Evolutionary conservation across 2,329 filamentous ascomycete species (phyloP).

Genomic region (Botryotinia globosa): DNA sequence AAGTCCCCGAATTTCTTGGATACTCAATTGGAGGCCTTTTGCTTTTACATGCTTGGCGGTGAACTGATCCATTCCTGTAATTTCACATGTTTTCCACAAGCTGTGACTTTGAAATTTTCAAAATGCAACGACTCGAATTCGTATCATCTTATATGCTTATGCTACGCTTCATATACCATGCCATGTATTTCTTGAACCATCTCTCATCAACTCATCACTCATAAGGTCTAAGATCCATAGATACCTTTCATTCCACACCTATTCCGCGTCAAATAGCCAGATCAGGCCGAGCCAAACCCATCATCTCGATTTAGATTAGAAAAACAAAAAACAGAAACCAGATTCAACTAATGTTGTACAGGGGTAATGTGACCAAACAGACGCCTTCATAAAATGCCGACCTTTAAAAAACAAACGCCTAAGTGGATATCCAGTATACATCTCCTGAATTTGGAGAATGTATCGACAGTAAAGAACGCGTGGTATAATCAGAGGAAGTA

Average conservation of each 20-base stretch:
- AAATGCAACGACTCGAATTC: background rate
- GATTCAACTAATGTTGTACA: conserved; percentile 18
- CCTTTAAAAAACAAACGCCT: conserved; percentile 13
- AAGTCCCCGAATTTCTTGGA: background rate
- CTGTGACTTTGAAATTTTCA: background rate
- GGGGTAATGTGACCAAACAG: conserved; percentile 13
- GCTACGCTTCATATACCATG: background rate
- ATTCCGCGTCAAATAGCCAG: background rate
- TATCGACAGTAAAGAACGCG: conserved; percentile 19
- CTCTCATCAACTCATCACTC: conserved; percentile 12
- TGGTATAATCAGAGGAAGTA: conserved; percentile 55
- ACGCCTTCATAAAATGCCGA: conserved; percentile 19
- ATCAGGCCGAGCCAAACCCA: conserved; percentile 8
- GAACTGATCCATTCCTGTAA: background rate
- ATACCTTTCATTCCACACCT: background rate
- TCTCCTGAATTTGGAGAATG: conserved; percentile 8
- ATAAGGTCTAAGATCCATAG: conserved; percentile 2
- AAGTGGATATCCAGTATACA: conserved; percentile 17
- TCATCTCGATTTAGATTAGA: conserved; percentile 5
- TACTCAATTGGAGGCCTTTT: background rate
- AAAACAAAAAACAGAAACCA: conserved; percentile 13
- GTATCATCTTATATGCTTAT: background rate
- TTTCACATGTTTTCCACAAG: background rate
- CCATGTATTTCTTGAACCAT: background rate
- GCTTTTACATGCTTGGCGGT: background rate